Conservation (phyloP, 768 basidiomycete genomes). For the Chalciporus sphaerocephalus region DNA sequence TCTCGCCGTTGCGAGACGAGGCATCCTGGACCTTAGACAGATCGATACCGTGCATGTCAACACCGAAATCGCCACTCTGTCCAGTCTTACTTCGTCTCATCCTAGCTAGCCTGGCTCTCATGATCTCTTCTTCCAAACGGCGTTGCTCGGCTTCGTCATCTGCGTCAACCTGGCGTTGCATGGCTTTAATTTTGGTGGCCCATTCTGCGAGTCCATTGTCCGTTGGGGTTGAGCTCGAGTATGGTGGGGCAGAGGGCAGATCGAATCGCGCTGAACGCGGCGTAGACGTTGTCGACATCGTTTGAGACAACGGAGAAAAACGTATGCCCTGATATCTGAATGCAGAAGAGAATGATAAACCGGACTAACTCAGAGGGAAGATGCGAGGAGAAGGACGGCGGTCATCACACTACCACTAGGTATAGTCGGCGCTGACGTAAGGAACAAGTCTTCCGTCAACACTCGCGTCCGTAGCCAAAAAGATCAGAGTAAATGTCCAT, state of each 20-base stretch:
- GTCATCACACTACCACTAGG: not conserved
- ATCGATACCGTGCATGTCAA: slow-evolving; percentile 35
- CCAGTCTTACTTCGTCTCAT: slow-evolving; percentile 35
- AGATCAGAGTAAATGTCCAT: not conserved
- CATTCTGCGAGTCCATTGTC: slow-evolving; percentile 75
- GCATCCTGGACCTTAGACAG: slow-evolving; percentile 24
- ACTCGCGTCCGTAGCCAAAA: not conserved
- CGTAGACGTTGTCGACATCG: slow-evolving; percentile 29
- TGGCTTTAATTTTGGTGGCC: slow-evolving; percentile 73
- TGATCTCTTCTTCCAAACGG: slow-evolving; percentile 56
- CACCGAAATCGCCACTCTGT: slow-evolving; percentile 35
- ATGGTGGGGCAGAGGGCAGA: slow-evolving; percentile 32
- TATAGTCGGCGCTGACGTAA: slow-evolving; percentile 21
- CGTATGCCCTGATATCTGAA: not conserved
- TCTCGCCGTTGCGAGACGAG: slow-evolving; percentile 3
- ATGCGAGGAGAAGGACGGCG: not conserved
- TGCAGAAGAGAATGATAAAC: not conserved
- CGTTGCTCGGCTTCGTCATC: slow-evolving; percentile 76
- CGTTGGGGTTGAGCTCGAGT: slow-evolving; percentile 27
- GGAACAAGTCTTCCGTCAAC: too few relatives aligned
- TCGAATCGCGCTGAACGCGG: slow-evolving; percentile 34
- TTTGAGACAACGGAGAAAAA: not conserved
- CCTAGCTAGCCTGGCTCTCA: slow-evolving; percentile 44
- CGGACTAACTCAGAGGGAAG: not conserved
- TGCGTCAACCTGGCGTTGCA: slow-evolving; percentile 77